Conservation (phyloP, 208 protist species). For the Tetramitus jugosus region DNA sequence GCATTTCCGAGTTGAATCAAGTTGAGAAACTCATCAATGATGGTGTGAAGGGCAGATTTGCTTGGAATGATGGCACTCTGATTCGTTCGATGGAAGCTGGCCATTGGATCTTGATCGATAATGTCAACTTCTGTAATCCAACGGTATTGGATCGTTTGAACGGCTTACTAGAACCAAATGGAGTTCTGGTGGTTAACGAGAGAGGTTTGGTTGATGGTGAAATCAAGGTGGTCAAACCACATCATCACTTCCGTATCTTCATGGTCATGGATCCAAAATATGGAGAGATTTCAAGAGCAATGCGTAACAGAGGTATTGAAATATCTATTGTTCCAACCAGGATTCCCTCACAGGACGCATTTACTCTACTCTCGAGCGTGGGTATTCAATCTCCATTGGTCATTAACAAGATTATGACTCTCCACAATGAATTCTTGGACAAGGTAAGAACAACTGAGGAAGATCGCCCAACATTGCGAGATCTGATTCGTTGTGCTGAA, state of each 20-base stretch:
- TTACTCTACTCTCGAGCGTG: neutral
- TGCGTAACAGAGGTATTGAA: conserved; percentile 98
- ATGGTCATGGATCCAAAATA: conserved; percentile 90
- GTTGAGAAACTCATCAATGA: neutral
- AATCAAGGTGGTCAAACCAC: conserved; percentile 79
- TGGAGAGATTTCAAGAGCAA: conserved; percentile 97
- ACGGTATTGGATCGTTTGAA: conserved; percentile 99
- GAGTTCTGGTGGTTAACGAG: conserved; percentile 82
- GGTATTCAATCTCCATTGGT: neutral
- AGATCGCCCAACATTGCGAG: neutral
- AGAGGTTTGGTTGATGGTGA: conserved; percentile 81
- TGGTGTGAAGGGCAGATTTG: conserved; percentile 86
- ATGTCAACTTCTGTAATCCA: conserved; percentile 97
- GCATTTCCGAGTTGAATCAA: neutral
- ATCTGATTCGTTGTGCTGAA: neutral
- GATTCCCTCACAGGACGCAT: neutral
- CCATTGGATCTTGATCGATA: conserved; percentile 98
- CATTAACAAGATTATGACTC: neutral
- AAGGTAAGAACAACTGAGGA: neutral
- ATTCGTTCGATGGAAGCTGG: conserved; percentile 85
- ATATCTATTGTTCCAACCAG: conserved; percentile 59
- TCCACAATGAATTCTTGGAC: neutral
- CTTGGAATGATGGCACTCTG: conserved; percentile 98
- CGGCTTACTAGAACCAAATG: conserved; percentile 94
- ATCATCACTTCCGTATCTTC: conserved; percentile 98